Percentiles rank a stretch among this genome's conserved stretches.
These are phyloP conservation scores for Cutaneotrichosporon cutaneum DNA, from an alignment of 1,284 basidiomycete genomes.

Conservation along the genomic window DNA sequence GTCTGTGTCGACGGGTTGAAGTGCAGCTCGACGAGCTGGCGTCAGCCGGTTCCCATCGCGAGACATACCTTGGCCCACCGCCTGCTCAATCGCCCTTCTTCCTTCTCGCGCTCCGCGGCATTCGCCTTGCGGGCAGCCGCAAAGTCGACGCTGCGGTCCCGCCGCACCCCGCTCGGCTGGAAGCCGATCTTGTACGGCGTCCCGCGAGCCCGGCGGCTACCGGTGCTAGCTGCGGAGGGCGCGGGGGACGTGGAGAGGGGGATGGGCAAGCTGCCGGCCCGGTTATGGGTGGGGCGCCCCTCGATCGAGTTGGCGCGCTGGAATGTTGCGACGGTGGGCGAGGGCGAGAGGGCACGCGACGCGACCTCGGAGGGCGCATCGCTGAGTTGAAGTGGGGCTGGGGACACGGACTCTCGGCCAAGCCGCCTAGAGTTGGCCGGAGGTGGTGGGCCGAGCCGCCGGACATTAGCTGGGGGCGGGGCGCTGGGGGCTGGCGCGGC, in stretches of 20 bases:
- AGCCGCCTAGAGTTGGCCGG: slow-evolving; percentile 30
- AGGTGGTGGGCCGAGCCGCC: slow-evolving; percentile 20
- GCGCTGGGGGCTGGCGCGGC: background rate
- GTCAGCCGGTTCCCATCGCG: background rate
- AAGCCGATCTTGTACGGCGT: slow-evolving; percentile 74
- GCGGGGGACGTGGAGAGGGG: background rate
- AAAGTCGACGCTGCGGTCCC: slow-evolving; percentile 75
- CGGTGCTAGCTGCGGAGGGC: slow-evolving; percentile 1
- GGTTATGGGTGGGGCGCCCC: background rate
- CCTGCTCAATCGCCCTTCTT: slow-evolving; percentile 74
- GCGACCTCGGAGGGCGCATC: background rate
- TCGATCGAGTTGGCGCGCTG: background rate
- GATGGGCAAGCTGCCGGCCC: background rate
- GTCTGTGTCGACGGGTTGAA: slow-evolving; percentile 59
- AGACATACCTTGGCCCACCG: slow-evolving; percentile 68
- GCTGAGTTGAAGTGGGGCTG: background rate
- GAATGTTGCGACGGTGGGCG: background rate
- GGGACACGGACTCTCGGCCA: background rate
- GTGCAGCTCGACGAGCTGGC: slow-evolving; percentile 69
- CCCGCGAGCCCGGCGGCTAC: slow-evolving; percentile 18
- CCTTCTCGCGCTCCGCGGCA: slow-evolving; percentile 66
- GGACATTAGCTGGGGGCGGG: slow-evolving; percentile 9
- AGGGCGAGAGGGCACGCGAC: background rate
- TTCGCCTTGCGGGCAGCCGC: slow-evolving; percentile 60
- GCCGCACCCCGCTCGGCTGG: slow-evolving; percentile 71